phyloP scores from a whole-genome alignment of 1,284 basidiomycete species.

The Heterobasidion irregulare region DNA sequence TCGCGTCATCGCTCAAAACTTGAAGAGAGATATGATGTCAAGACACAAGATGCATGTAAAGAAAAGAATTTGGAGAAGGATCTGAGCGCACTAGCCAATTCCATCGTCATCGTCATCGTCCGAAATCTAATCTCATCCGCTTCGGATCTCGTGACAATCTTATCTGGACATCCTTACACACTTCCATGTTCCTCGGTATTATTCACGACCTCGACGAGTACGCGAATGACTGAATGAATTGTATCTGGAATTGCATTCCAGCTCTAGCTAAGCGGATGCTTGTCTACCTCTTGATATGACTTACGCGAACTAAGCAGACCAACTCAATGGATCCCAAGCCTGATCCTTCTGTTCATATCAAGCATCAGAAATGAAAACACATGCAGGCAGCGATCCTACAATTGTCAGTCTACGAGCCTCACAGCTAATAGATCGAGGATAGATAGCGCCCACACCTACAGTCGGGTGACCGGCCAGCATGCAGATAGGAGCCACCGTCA shows the following conservation, averaged over 20 bases:
- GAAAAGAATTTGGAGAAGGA: no score
- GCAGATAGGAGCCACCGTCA: neutral
- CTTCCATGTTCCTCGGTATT: neutral
- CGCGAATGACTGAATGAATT: neutral
- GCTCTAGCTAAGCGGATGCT: no score
- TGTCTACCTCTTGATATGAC: no score
- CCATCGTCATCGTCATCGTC: neutral
- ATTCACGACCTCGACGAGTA: neutral
- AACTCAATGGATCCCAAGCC: neutral
- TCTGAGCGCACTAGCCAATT: no score
- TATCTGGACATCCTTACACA: neutral
- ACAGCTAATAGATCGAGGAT: neutral
- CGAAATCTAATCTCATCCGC: neutral
- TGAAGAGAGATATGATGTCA: neutral
- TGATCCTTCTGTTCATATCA: neutral
- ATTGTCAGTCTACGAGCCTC: no score
- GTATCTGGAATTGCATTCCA: no score
- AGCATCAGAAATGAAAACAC: conserved; percentile 1
- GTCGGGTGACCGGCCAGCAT: neutral
- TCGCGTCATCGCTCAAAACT: neutral
- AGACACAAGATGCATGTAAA: neutral
- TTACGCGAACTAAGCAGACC: neutral
- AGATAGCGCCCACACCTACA: neutral
- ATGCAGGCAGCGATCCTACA: neutral
- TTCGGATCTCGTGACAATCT: neutral